Evolutionary conservation across 2,329 filamentous ascomycete species (phyloP).

Genomic region (Cryphonectria carpinicola): DNA sequence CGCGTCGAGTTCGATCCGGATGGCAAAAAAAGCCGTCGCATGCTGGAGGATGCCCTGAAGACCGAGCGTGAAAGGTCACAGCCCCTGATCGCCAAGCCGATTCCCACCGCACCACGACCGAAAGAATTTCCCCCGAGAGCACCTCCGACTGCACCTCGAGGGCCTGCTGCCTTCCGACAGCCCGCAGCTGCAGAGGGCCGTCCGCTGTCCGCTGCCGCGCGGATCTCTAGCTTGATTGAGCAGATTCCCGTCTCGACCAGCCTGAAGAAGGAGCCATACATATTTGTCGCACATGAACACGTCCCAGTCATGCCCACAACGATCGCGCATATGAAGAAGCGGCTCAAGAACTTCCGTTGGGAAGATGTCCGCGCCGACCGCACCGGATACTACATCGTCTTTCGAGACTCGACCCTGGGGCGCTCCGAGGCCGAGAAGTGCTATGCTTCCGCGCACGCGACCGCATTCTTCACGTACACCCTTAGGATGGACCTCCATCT

Average conservation of each 20-base stretch:
- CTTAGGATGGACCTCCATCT: conserved; percentile 86
- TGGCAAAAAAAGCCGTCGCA: conserved; percentile 76
- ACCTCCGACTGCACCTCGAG: conserved; percentile 85
- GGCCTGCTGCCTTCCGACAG: conserved; percentile 66
- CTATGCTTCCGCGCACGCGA: conserved; percentile 76
- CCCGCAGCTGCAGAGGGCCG: conserved; percentile 29
- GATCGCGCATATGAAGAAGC: conserved; percentile 86
- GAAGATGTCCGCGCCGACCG: conserved; percentile 82
- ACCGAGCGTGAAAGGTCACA: conserved; percentile 67
- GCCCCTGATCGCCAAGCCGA: conserved; percentile 34
- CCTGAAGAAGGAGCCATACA: conserved; percentile 80
- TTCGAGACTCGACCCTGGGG: conserved; percentile 76
- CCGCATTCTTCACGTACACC: conserved; percentile 84
- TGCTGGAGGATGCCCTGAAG: conserved; percentile 76
- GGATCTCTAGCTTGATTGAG: conserved; percentile 26
- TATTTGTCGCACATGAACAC: conserved; percentile 84
- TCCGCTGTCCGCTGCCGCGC: conserved; percentile 24
- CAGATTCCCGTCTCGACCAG: conserved; percentile 57
- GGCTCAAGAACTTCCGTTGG: conserved; percentile 81
- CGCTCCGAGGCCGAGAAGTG: conserved; percentile 82
- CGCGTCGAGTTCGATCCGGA: conserved; percentile 89
- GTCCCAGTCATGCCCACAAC: conserved; percentile 88
- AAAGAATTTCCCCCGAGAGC: conserved; percentile 60
- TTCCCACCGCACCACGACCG: conserved; percentile 42
- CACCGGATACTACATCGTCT: conserved; percentile 90